A percentile compares a stretch with the other conserved stretches of the same genome.
These are phyloP conservation scores for Sutorius eximius DNA, from an alignment of 1,284 basidiomycete genomes.

Conservation along the genomic window DNA sequence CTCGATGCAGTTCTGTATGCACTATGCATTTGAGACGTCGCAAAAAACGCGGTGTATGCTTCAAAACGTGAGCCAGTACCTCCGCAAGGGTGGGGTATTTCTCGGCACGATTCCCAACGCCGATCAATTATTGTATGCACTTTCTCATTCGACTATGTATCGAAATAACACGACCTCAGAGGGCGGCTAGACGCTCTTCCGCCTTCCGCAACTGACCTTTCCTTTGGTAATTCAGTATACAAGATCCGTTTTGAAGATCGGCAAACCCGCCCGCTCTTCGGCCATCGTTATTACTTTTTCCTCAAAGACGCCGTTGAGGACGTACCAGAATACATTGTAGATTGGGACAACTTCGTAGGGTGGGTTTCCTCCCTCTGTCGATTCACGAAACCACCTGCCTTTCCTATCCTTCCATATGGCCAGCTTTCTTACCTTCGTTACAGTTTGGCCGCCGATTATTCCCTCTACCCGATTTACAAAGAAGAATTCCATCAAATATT, in stretches of 20 bases:
- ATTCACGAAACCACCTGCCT: not conserved
- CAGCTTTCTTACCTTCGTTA: slow-evolving; percentile 14
- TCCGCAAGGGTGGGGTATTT: slow-evolving; percentile 84
- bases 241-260: slow-evolving; percentile 81
- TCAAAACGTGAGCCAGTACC: slow-evolving; percentile 81
- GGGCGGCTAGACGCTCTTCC: slow-evolving; percentile 69
- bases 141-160: slow-evolving; percentile 6
- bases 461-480: slow-evolving; percentile 75
- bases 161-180: slow-evolving; percentile 40
- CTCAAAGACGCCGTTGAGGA: slow-evolving; percentile 94
- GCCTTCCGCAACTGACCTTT: slow-evolving; percentile 56
- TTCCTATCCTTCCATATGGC: not conserved
- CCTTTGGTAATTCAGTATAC: slow-evolving; percentile 92
- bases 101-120: slow-evolving; percentile 94
- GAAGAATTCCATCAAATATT: slow-evolving; percentile 90
- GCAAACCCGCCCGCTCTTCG: slow-evolving; percentile 67
- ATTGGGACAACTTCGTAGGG: slow-evolving; percentile 91
- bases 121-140: slow-evolving; percentile 71
- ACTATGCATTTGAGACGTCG: slow-evolving; percentile 94
- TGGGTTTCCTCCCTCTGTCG: slow-evolving; percentile 41
- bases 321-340: slow-evolving; percentile 95
- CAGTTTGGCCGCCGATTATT: slow-evolving; percentile 85
- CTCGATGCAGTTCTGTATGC: slow-evolving; percentile 99
- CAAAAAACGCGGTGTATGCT: slow-evolving; percentile 91
- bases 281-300: slow-evolving; percentile 93